Base-by-base conservation (phyloP, 2,329 filamentous ascomycete species). In the Claviceps pazoutovae region DNA sequence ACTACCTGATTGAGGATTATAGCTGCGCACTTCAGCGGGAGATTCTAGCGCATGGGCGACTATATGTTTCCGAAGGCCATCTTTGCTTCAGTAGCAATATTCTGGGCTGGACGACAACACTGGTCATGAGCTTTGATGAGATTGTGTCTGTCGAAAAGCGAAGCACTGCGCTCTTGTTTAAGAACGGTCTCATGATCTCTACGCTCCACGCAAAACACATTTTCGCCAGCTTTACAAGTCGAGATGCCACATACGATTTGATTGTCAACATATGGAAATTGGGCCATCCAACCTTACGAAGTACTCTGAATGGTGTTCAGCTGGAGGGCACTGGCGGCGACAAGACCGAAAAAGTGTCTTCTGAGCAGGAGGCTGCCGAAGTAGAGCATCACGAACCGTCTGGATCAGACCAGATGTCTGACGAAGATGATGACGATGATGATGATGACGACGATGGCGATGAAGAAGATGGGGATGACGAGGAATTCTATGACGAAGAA, bases 81-180 rank as follows among this genome's bases (percentile, higher is more conserved):
- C 81, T 98, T 46, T 98, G 93, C 72, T 98, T 98, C 69, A 96
- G 90, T 62, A 97, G 93, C 73, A 98, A 98, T 64, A 98, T 98
- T 58, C 79, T 98, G 46, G 93, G 93, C 51, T 98, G 93, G 93
- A 86, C 94, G 21, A 98, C 93, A 0, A 98, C 93, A 1, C 74
- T 98, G 43, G 91, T 98, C 50, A 95, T 98, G 72, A 94, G 89
- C 66, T 98, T 98, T 64, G 93, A 98, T 63, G 93, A 98, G 67
- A 88, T 98, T 53, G 88, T 97, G 19, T 89, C 91, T 1, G 86
- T 98, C 7, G 93, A 98, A 69, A 97, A 97, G 71, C 86, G 95
- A 66, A 96, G 83, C 64, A 98, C 93, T 0, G 93, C 93, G 0
- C 76, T 98, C 54, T 75, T 98, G 1, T 97, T 98, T 69, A 95